Evolutionary conservation across 768 basidiomycete genomes (phyloP), one percentile per base, ranked within the genome.

Genomic region (Amanita pseudoporphyria): DNA sequence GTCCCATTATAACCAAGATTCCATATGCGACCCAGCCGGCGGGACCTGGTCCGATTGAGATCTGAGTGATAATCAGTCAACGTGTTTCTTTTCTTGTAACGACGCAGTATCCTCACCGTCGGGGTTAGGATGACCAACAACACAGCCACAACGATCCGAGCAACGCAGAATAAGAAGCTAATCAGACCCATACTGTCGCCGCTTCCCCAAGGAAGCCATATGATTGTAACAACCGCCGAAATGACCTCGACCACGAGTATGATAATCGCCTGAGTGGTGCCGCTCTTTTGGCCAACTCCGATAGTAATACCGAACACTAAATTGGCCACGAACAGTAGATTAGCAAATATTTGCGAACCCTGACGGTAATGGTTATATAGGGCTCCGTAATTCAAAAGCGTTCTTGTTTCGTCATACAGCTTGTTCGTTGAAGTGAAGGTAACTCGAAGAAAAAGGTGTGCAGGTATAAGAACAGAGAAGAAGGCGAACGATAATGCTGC

Each of bases 171-270:
- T 59, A 96, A 69, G 71, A 97, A 97, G 62, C 89, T 92, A 52
- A 95, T 84, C 31, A 93, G 73, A 12, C 94, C 95, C 96, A 98
- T 98, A 53, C 91, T 88, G 1, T 95, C 92, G 1, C 95, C 92
- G 47, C 86, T 86, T 26, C 90, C 91, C 95, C 95, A 99, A 14
- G 94, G 94, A 52, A 96, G 76, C 91, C 91, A 96, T 28, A 95
- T 72, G 53, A 88, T 93, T 28, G 94, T 96, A 22, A 88, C 79
- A 51, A 98, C 70, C 5, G 93, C 89, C 38, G 87, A 82, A 18
- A 74, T 73, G 13, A 99, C 85, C 63, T 99, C 96, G 16, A 91
- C 78, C 26, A 96, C 76, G 22, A 98, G 73, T 54, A 99, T 82
- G 47, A 97, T 74, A 55, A 95, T 82, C 3, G 92, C 86, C 62